Conservation (phyloP, 768 basidiomycete species). For the Podaxis sp. region DNA sequence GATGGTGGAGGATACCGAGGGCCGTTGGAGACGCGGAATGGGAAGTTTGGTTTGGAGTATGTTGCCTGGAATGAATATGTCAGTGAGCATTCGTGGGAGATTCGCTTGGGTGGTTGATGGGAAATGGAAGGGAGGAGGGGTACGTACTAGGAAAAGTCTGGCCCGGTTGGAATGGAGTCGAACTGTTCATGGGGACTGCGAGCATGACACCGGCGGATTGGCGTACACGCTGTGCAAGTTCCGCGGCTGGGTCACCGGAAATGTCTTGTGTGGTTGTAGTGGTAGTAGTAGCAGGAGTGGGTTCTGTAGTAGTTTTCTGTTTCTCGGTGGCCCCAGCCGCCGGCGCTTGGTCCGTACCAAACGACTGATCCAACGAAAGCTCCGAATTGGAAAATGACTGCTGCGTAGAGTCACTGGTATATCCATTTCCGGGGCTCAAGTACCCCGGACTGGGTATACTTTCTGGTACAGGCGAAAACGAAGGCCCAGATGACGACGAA, state of each 20-base stretch:
- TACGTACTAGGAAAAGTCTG: constrained; percentile 21
- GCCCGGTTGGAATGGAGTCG: constrained; percentile 30
- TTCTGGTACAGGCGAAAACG: constrained; percentile 49
- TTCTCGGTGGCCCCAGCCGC: too few species aligned
- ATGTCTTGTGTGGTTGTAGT: neutral
- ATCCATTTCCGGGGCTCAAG: constrained; percentile 13
- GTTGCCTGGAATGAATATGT: constrained; percentile 11
- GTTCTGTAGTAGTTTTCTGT: constrained; percentile 7
- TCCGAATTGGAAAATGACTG: constrained; percentile 15
- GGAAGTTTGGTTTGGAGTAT: constrained; percentile 33
- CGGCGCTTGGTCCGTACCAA: too few species aligned
- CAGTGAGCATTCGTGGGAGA: constrained; percentile 5
- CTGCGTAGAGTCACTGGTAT: constrained; percentile 24
- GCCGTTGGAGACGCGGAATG: constrained; percentile 35
- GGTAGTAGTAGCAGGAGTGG: constrained; percentile 10
- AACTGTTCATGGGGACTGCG: constrained; percentile 38
- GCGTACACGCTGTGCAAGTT: constrained; percentile 47
- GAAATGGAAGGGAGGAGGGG: constrained; percentile 7
- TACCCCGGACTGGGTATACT: constrained; percentile 26
- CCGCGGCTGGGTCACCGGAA: constrained; percentile 32
- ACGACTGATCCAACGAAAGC: neutral
- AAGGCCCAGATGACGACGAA: constrained; percentile 53
- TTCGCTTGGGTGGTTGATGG: neutral
- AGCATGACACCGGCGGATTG: constrained; percentile 58
- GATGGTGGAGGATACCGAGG: constrained; percentile 18